These are phyloP conservation scores for Cutaneotrichosporon sp. DNA, from an alignment of 1,284 basidiomycete genomes.

Conservation along the genomic window DNA sequence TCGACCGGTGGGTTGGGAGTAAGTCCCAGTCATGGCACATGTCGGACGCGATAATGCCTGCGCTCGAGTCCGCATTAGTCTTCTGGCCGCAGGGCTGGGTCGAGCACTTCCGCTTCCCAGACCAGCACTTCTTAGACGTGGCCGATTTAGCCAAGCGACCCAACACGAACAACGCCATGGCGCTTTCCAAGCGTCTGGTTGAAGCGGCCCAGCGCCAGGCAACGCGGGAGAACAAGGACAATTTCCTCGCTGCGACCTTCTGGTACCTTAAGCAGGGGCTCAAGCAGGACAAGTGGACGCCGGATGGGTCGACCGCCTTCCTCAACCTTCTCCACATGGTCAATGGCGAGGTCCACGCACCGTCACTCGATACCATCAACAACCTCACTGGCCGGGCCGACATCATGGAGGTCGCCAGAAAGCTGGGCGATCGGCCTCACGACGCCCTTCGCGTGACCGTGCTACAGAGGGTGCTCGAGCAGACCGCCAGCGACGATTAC, in stretches of 20 bases:
- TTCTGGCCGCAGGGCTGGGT: conserved; percentile 35
- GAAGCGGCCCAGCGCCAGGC: not conserved
- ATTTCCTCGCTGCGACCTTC: conserved; percentile 59
- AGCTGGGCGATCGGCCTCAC: not conserved
- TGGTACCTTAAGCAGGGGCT: conserved; percentile 79
- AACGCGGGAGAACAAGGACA: conserved; percentile 4
- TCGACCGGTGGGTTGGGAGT: conserved; percentile 12
- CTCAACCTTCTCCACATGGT: conserved; percentile 62
- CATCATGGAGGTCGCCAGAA: conserved; percentile 5
- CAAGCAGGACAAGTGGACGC: conserved; percentile 60
- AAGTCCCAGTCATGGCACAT: conserved; percentile 22
- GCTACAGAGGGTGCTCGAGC: conserved; percentile 22
- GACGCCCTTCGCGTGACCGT: conserved; percentile 16
- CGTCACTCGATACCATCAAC: conserved; percentile 53
- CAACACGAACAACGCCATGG: conserved; percentile 24
- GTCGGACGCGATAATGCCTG: not conserved
- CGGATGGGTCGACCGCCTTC: conserved; percentile 70
- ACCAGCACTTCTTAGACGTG: conserved; percentile 23
- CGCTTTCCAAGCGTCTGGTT: conserved; percentile 23
- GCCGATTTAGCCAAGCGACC: conserved; percentile 14
- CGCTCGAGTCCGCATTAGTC: conserved; percentile 29
- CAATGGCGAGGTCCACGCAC: conserved; percentile 38
- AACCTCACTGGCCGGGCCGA: conserved; percentile 13
- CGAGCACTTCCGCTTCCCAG: conserved; percentile 14
- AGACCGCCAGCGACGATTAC: conserved; percentile 23